Base-by-base conservation (phyloP, 2,329 filamentous ascomycete species). In the Fusarium mangiferae region DNA sequence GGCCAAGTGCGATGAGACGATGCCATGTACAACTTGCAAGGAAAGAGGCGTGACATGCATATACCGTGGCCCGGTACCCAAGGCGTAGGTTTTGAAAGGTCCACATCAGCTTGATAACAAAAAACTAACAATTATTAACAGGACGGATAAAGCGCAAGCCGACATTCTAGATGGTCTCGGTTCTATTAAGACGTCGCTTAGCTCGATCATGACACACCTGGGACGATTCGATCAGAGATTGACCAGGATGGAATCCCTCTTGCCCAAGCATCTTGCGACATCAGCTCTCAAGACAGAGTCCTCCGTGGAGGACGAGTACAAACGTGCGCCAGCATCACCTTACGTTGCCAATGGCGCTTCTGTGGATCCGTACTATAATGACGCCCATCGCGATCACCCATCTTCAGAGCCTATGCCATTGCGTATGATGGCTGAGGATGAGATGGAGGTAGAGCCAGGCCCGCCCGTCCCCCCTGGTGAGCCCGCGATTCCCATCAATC, bases 51-150 rank as follows among this genome's bases (percentile, higher is more conserved):
- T 94, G 35, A 88, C 91, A 59, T 99, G 94, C 85, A 91, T 94
- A 82, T 98, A 98, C 82, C 91, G 95, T 74, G 95, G 98, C 79
- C 93, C 96, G 9, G 93, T 94, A 28, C 94, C 94, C 20, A 96
- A 97, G 80, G 96, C 96, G 94, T 97, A 87, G 81, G 92, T 56
- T 35, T 38, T 11, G 17, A 7, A 5, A 24, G 38, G 48, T 22
- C 42, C n/a, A 3, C 39, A 15, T n/a, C 26, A 20, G 4, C 7
- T 20, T 17, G 11, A 9, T 35, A n/a, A 6, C 55, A n/a, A 15
- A 51, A 63, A 14, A 48, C 74, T 75, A 60, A 78, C 67, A 33
- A 33, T 18, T 41, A 22, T 15, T n/a, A n/a, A 24, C 62, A 89
- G 87, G 62, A 86, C 88, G 72, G 90, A 92, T 78, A 92, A 91